phyloP scores from a whole-genome alignment of 192 early-diverging fungal genomes.

The Rhizophagus sp. region DNA sequence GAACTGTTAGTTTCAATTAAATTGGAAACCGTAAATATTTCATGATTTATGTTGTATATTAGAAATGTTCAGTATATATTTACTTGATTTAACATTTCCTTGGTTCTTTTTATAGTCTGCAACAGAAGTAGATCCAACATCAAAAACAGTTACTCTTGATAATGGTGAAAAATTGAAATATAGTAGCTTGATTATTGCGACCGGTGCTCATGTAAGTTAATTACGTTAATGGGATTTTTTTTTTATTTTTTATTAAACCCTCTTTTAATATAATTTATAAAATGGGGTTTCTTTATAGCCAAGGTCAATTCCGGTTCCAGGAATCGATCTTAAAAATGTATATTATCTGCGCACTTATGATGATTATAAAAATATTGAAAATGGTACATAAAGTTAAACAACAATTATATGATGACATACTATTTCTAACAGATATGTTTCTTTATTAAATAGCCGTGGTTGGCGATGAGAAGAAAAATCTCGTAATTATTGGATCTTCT shows the following conservation, averaged over 20 bases:
- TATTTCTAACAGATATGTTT: background rate
- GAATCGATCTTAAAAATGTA: conserved; percentile 51
- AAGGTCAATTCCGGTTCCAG: conserved; percentile 45
- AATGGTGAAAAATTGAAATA: conserved; percentile 41
- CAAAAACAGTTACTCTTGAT: conserved; percentile 43
- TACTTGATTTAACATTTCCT: background rate
- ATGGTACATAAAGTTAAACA: conserved; percentile 22
- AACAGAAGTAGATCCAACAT: conserved; percentile 40
- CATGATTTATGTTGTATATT: background rate
- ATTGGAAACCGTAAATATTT: conserved; percentile 41
- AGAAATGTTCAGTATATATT: background rate
- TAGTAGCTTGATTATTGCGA: conserved; percentile 51
- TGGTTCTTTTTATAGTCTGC: conserved; percentile 29
- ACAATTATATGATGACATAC: background rate
- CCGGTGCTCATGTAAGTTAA: conserved; percentile 52
- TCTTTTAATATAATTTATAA: background rate
- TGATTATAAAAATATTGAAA: conserved; percentile 45
- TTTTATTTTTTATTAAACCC: background rate
- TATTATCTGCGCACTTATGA: conserved; percentile 46
- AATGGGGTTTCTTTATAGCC: conserved; percentile 34
- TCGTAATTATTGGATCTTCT: conserved; percentile 60
- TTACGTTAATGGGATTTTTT: background rate
- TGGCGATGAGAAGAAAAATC: conserved; percentile 41
- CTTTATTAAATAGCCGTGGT: conserved; percentile 23
- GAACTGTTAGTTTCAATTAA: conserved; percentile 47